Evolutionary conservation across 768 basidiomycete genomes (phyloP).

Genomic region (Pleurotus giganteus): DNA sequence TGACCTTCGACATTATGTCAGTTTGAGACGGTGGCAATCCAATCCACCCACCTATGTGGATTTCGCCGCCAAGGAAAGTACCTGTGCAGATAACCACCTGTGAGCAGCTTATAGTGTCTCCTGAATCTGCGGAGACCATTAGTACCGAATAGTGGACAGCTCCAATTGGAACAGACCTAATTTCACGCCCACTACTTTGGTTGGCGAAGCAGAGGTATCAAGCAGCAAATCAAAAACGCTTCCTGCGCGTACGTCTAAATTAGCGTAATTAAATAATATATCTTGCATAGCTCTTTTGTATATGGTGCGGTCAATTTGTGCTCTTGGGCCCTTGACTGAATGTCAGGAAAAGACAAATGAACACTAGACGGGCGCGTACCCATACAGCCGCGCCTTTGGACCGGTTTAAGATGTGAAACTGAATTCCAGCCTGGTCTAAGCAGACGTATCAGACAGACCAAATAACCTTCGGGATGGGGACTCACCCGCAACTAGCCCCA

Average conservation of each 20-base stretch:
- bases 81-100: constrained; percentile 89
- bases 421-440: constrained; percentile 82
- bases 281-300: constrained; percentile 85
- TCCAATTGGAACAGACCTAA: constrained; percentile 43
- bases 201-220: constrained; percentile 50
- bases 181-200: constrained; percentile 60
- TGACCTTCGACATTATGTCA: constrained; percentile 39
- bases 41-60: constrained; percentile 67
- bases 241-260: constrained; percentile 66
- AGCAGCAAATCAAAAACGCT: constrained; percentile 81
- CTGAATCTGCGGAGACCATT: constrained; percentile 49
- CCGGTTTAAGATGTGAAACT: constrained; percentile 82
- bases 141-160: not conserved
- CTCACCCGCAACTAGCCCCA: constrained; percentile 79
- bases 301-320: constrained; percentile 82
- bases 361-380: constrained; percentile 43
- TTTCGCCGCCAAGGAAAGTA: constrained; percentile 88
- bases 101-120: constrained; percentile 72
- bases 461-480: constrained; percentile 1
- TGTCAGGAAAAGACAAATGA: not conserved
- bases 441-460: not conserved
- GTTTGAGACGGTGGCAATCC: not conserved
- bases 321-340: constrained; percentile 71
- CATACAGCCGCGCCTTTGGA: constrained; percentile 90
- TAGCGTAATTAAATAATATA: constrained; percentile 59